Conservation (phyloP, 1,139 yeast genomes). For the Lodderomyces oxycetoniae region DNA sequence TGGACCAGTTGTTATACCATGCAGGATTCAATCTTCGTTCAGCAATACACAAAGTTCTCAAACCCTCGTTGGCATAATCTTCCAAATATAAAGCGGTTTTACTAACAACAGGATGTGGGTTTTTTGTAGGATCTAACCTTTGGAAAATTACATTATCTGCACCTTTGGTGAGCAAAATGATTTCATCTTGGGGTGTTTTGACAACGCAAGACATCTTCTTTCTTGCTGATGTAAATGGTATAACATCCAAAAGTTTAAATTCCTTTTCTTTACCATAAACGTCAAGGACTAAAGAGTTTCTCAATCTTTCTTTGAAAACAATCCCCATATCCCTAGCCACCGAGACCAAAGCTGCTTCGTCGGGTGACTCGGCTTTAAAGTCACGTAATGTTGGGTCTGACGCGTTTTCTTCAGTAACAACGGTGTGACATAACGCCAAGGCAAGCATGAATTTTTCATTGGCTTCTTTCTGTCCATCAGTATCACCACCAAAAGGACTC, state of each 20-base stretch:
- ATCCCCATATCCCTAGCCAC: conserved; percentile 93
- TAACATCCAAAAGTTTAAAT: conserved; percentile 67
- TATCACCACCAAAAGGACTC: no score
- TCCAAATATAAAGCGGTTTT: conserved; percentile 77
- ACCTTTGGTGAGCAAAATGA: conserved; percentile 65
- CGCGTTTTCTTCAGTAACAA: conserved; percentile 64
- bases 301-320: conserved; percentile 69
- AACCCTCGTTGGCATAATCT: conserved; percentile 93
- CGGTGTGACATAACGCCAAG: conserved; percentile 88
- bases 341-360: conserved; percentile 91
- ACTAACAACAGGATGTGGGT: conserved; percentile 32
- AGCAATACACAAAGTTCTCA: conserved; percentile 91
- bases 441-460: conserved; percentile 81
- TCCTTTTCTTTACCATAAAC: conserved; percentile 71
- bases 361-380: conserved; percentile 96
- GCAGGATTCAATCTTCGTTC: conserved; percentile 64
- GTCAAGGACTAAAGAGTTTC: conserved; percentile 63
- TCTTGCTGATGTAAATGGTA: conserved; percentile 88
- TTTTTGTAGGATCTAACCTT: conserved; percentile 47
- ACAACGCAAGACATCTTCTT: conserved; percentile 66
- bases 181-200: conserved; percentile 42
- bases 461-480: conserved; percentile 58
- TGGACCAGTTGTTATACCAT: conserved; percentile 65
- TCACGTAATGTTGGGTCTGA: conserved; percentile 50
- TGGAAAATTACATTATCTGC: conserved; percentile 90